Evolutionary conservation across 257 asterid genomes (phyloP).

Genomic region (Lycium ferocissimum): DNA sequence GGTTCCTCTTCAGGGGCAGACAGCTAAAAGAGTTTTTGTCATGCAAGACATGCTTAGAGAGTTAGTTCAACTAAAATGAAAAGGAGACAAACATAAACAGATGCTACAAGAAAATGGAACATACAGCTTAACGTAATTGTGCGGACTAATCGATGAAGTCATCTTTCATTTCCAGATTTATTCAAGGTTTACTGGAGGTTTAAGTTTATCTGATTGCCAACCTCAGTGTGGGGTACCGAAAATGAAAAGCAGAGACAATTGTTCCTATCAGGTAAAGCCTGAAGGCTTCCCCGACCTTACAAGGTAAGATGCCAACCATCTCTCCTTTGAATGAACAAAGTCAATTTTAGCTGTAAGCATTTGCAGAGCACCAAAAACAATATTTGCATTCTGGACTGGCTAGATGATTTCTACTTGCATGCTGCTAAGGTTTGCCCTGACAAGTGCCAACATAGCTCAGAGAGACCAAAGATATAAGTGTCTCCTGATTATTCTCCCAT

Average conservation of each 20-base stretch:
- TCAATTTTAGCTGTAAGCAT: not conserved
- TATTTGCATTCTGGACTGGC: conserved; percentile 24
- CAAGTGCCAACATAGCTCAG: not conserved
- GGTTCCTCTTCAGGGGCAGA: conserved; percentile 51
- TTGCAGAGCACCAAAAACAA: not conserved
- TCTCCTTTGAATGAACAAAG: not conserved
- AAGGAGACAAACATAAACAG: conserved; percentile 13
- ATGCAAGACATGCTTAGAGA: conserved; percentile 20
- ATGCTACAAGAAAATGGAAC: conserved; percentile 25
- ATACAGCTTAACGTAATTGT: not conserved
- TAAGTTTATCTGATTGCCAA: not conserved
- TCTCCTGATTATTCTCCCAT: not conserved
- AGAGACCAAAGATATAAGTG: not conserved
- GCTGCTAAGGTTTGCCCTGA: not conserved
- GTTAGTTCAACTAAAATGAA: not conserved
- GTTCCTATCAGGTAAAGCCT: conserved; percentile 3
- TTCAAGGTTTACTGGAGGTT: not conserved
- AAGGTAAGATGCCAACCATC: not conserved
- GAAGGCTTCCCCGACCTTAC: not conserved
- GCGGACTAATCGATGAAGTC: not conserved
- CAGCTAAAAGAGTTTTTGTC: conserved; percentile 46
- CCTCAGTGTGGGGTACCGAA: not conserved
- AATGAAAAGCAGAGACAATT: not conserved
- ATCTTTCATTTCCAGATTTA: not conserved
- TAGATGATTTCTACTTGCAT: conserved; percentile 5